Percentiles rank a stretch among this genome's conserved stretches.
These are phyloP conservation scores for Arctium minus DNA, from an alignment of 129 eudicot genomes.

Conservation along the genomic window DNA sequence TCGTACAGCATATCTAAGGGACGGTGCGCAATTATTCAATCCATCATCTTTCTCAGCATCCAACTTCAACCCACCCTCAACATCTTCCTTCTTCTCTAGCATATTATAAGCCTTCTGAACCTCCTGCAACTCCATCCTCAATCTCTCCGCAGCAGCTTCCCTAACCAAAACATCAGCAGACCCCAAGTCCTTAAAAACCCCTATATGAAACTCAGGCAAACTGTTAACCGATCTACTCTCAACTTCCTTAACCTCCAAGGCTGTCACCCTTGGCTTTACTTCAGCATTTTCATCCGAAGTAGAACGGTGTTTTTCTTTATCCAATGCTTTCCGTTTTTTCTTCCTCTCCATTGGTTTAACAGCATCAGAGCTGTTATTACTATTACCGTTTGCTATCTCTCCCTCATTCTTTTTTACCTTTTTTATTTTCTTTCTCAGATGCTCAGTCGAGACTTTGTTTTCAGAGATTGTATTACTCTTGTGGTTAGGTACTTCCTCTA, in stretches of 20 bases:
- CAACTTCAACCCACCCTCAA: slow-evolving; percentile 52
- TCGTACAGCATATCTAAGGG: slow-evolving; percentile 81
- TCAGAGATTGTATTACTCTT: slow-evolving; percentile 15
- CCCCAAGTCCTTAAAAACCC: slow-evolving; percentile 72
- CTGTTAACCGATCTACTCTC: slow-evolving; percentile 28
- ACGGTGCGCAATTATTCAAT: slow-evolving; percentile 86
- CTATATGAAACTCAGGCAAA: slow-evolving; percentile 83
- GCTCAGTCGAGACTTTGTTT: slow-evolving; percentile 12
- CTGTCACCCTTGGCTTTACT: slow-evolving; percentile 13
- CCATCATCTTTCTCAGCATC: slow-evolving; percentile 96
- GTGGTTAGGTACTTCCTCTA: slow-evolving; percentile 22
- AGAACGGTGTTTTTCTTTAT: slow-evolving; percentile 52
- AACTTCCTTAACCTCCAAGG: slow-evolving; percentile 11
- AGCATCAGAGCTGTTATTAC: slow-evolving; percentile 4
- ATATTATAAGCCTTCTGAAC: slow-evolving; percentile 69
- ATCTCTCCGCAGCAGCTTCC: slow-evolving; percentile 65
- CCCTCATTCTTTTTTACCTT: slow-evolving; percentile 46
- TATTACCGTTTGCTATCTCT: slow-evolving; percentile 18
- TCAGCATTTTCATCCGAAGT: slow-evolving; percentile 18
- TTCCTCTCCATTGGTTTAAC: slow-evolving; percentile 78
- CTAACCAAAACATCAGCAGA: slow-evolving; percentile 52
- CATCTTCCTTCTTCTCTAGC: slow-evolving; percentile 46
- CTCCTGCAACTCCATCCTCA: slow-evolving; percentile 59
- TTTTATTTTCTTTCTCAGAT: slow-evolving; percentile 39
- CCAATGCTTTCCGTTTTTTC: slow-evolving; percentile 65